Conservation (phyloP, 164 flowering plant genomes). For the Vitis vinifera region DNA sequence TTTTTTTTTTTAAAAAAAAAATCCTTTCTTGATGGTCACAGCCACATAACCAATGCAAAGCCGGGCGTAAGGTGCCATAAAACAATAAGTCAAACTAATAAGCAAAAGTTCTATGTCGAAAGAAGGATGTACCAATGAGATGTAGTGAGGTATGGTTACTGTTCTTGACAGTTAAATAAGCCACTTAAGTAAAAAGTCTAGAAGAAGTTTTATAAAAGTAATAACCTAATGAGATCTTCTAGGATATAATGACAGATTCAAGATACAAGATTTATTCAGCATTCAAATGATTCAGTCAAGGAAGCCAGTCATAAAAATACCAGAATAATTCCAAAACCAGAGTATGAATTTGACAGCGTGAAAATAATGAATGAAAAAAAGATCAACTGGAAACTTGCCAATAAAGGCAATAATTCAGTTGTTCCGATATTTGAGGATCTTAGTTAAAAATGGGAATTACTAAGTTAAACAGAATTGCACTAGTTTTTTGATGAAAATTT, state of each 20-base stretch:
- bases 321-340: background rate
- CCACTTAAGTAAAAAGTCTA: background rate
- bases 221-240: background rate
- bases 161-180: background rate
- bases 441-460: no score
- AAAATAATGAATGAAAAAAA: no score
- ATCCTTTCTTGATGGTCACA: conserved; percentile 1
- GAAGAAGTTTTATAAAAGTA: background rate
- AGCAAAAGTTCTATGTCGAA: background rate
- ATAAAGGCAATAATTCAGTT: no score
- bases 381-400: no score
- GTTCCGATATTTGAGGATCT: no score
- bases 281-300: background rate
- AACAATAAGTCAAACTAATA: background rate
- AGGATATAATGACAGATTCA: background rate
- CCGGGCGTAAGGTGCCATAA: background rate
- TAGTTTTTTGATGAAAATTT: no score
- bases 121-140: background rate
- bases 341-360: no score
- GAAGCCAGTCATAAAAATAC: background rate
- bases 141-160: background rate
- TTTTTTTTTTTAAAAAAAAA: no score
- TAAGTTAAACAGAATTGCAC: no score
- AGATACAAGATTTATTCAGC: background rate
- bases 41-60: background rate